phyloP scores from a whole-genome alignment of 1,284 basidiomycete species.

The Naganishia albida region DNA sequence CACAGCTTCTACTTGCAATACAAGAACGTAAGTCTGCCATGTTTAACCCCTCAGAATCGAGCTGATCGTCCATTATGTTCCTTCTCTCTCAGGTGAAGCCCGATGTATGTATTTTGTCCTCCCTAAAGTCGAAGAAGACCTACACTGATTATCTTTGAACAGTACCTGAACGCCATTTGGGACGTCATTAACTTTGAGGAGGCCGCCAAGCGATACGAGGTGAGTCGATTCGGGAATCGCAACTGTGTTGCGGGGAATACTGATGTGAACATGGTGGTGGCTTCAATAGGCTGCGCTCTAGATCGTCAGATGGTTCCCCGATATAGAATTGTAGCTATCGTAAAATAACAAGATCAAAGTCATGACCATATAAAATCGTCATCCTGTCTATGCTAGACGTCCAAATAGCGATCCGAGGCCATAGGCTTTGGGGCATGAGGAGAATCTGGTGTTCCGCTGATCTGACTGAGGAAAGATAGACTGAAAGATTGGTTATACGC shows the following conservation, averaged over 20 bases:
- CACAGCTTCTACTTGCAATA: constrained; percentile 76
- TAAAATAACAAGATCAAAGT: neutral
- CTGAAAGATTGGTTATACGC: no score
- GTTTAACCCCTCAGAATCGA: neutral
- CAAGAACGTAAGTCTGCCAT: constrained; percentile 65
- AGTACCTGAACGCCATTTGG: constrained; percentile 91
- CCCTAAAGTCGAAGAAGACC: no score
- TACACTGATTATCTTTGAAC: neutral
- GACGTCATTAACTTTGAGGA: constrained; percentile 90
- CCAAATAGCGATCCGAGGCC: no score
- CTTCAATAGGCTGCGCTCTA: constrained; percentile 13
- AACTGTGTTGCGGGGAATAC: neutral
- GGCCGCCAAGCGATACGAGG: constrained; percentile 72
- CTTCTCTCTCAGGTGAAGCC: constrained; percentile 60
- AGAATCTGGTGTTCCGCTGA: no score
- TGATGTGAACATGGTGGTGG: neutral
- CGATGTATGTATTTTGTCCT: constrained; percentile 63
- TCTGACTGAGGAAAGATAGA: no score
- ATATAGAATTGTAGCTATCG: no score
- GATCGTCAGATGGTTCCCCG: neutral
- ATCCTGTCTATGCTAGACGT: neutral
- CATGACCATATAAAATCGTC: neutral
- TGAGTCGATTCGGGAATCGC: neutral
- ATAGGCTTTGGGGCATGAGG: no score
- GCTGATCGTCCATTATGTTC: neutral